Conservation (phyloP, 192 early-diverging fungal species). For the Phycomyces nitens region DNA sequence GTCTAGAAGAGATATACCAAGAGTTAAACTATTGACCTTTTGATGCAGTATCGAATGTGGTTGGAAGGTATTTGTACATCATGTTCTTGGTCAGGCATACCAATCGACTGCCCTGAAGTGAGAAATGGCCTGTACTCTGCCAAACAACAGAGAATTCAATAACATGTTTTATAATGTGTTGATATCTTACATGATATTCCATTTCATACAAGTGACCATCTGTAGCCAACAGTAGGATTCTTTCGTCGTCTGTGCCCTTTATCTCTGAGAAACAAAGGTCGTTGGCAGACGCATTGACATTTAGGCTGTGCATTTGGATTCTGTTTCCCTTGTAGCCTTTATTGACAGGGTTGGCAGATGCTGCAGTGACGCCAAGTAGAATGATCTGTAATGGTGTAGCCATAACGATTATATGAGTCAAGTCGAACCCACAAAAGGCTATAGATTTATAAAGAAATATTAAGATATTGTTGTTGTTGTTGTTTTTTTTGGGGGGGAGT, state of each 20-base stretch:
- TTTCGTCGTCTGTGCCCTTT: conserved; percentile 69
- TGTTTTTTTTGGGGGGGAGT: neutral
- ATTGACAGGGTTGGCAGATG: conserved; percentile 10
- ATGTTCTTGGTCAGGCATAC: neutral
- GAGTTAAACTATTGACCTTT: too few species aligned
- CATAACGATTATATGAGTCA: conserved; percentile 81
- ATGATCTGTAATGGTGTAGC: conserved; percentile 89
- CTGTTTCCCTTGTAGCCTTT: neutral
- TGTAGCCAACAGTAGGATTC: conserved; percentile 85
- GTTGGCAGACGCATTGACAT: conserved; percentile 78
- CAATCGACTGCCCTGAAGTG: neutral
- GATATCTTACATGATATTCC: conserved; percentile 57
- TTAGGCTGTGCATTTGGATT: conserved; percentile 55
- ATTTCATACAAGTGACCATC: conserved; percentile 88
- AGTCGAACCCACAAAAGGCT: conserved; percentile 74
- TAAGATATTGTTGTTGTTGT: neutral
- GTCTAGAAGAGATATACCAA: too few species aligned
- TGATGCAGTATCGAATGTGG: neutral
- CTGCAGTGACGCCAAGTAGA: conserved; percentile 69
- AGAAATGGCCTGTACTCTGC: neutral
- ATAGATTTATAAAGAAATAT: too few species aligned
- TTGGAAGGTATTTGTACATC: neutral
- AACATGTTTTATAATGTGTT: neutral
- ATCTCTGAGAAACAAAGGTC: conserved; percentile 77
- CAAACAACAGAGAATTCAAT: neutral